These are phyloP conservation scores for Ceratocystis albifundus DNA, from an alignment of 2,329 filamentous ascomycete genomes.

Conservation along the genomic window DNA sequence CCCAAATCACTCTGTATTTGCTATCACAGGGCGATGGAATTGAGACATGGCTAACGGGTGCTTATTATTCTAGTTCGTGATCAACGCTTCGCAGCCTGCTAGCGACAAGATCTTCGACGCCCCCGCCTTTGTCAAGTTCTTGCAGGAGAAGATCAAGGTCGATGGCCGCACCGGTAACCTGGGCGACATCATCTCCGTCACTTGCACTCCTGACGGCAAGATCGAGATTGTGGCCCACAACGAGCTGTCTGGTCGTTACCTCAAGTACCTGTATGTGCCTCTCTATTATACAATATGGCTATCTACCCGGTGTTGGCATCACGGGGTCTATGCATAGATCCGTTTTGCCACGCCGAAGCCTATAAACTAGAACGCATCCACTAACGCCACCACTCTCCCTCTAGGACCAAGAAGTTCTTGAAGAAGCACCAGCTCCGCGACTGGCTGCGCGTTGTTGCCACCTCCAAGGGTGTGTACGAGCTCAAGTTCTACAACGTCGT, in stretches of 20 bases:
- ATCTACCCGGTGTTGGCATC: too few species aligned
- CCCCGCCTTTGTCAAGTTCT: constrained; percentile 98
- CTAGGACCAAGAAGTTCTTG: constrained; percentile 99
- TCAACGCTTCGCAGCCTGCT: constrained; percentile 97
- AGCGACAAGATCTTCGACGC: constrained; percentile 99
- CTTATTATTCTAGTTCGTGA: constrained; percentile 64
- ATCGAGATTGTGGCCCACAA: constrained; percentile 96
- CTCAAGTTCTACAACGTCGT: constrained; percentile 99
- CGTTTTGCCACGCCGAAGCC: background rate
- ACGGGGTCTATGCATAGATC: background rate
- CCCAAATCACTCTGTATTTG: constrained; percentile 8
- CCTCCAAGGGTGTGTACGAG: constrained; percentile 96
- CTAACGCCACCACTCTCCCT: constrained; percentile 18
- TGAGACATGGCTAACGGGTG: background rate
- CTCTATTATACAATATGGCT: constrained; percentile 25
- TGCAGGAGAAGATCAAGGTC: constrained; percentile 99
- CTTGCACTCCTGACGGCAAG: constrained; percentile 88
- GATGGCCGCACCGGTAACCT: constrained; percentile 97
- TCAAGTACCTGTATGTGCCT: constrained; percentile 89
- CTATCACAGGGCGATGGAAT: constrained; percentile 21
- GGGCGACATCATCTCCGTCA: constrained; percentile 82
- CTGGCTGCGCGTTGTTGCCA: constrained; percentile 98
- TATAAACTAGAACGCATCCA: background rate
- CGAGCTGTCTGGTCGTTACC: constrained; percentile 95
- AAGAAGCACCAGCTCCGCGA: constrained; percentile 99